Base-by-base conservation (phyloP, 306 rosid species). In the Delonix regia region DNA sequence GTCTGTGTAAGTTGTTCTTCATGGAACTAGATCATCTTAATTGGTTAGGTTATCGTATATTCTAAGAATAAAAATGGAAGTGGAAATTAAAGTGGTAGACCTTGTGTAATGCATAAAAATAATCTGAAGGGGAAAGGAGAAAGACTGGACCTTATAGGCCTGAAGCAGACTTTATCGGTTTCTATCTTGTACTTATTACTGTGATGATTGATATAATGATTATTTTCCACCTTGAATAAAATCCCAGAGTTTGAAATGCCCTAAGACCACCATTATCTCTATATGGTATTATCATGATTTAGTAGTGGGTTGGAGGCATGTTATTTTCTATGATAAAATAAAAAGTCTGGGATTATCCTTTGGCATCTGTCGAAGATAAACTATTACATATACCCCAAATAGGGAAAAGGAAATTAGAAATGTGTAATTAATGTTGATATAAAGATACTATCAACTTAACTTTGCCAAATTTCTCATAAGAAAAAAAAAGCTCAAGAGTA, bases 131-230 rank as follows among this genome's bases (percentile, higher is more conserved):
- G 34, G 63, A 44, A 19, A 64, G 69, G 56, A 34, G 75, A 78
- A 65, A 66, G 45, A 59, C 30, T 16, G 7, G 53, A 18, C 55
- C 61, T 70, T 71, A 9, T 51, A 52, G 63, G 75, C 64, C 9
- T 52, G 22, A 55, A 78, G 61, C 45, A 56, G 68, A 82, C 66
- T 67, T 51, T 18, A 19, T 51, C 39, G 34, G 52, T 62, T 82
- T 76, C 33, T 9, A 36, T 42, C 63, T 80, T 57, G 52, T 27
- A 68, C 45, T 62, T 24, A 53, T 67, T n/a, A n/a, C n/a, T 80
- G 44, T 71, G 53, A 38, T 61, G 39, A 67, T 56, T 45, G 36
- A 67, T 45, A 45, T 56, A 13, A 10, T 42, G 42, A 56, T 34
- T 41, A 36, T 62, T 3, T 34, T 55, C 48, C 12, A 42, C 42